Evolutionary conservation across 2,329 filamentous ascomycete genomes (phyloP), one percentile per base, ranked within the genome.

Genomic region (Penicillium corylophilum): DNA sequence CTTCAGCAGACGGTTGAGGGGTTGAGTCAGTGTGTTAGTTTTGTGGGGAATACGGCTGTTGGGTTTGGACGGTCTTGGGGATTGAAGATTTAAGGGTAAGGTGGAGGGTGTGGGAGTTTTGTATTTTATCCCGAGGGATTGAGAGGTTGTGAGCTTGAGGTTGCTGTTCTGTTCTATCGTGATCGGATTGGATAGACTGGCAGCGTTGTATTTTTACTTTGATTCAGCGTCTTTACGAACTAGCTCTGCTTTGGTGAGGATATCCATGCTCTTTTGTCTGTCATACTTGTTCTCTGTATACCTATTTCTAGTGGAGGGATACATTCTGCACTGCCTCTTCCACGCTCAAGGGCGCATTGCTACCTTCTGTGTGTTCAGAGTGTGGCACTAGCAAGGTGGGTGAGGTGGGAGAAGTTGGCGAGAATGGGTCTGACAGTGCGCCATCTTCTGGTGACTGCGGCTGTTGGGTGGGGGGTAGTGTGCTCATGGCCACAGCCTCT

Each of bases 61-160:
- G 96, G 96, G 66, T 80, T 95, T 46, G 75, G 95, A 60, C 82
- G 92, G 74, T 96, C 90, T 71, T 95, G 92, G 76, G 93, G 93
- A 0, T 77, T 91, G 58, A 86, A 87, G 67, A 84, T 97, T 70
- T 95, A 72, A 44, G 18, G 18, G 78, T 8, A 15, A n/a, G 13
- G 23, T 10, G 22, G 15, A 8, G 13, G 22, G 2, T 16, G 23
- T 10, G 22, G 15, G 3, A 5, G 22, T 8, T 16, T 12, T 38
- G 35, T 38, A 38, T 13, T 42, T 13, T 42, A 13, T 40, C 36
- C 43, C 20, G n/a, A n/a, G n/a, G n/a, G n/a, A n/a, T n/a, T n/a
- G n/a, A n/a, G n/a, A n/a, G n/a, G n/a, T n/a, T n/a, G n/a, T n/a
- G n/a, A n/a, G n/a, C n/a, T n/a, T n/a, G n/a, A 36, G 33, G 33